A percentile compares a stretch with the other conserved stretches of the same genome.
phyloP scores from a whole-genome alignment of 108 stramenopile genomes.

The Skeletonema menzelii region DNA sequence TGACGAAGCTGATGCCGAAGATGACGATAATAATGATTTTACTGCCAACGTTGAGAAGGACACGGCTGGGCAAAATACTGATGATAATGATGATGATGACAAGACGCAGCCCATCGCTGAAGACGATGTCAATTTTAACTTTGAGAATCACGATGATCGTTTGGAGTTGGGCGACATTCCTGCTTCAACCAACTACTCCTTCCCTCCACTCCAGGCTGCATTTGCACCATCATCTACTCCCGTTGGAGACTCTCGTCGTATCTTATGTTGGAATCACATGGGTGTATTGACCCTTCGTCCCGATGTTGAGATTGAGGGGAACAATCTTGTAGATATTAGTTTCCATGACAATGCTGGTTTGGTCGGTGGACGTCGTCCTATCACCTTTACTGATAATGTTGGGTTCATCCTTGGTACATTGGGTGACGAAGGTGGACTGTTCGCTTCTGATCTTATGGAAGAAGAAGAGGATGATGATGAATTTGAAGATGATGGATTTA shows the following conservation, averaged over 20 bases:
- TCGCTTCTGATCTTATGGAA: constrained; percentile 72
- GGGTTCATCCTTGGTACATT: constrained; percentile 79
- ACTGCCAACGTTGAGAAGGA: constrained; percentile 1
- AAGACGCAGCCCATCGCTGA: constrained; percentile 3
- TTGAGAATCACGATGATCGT: constrained; percentile 32
- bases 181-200: background rate
- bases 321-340: constrained; percentile 65
- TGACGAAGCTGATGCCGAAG: constrained; percentile 57
- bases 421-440: constrained; percentile 80
- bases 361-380: constrained; percentile 42
- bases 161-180: constrained; percentile 6
- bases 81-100: constrained; percentile 18
- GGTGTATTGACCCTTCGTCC: constrained; percentile 62
- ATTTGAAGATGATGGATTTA: constrained; percentile 42
- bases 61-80: constrained; percentile 6
- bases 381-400: constrained; percentile 75
- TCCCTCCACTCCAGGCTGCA: constrained; percentile 65
- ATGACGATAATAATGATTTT: constrained; percentile 40
- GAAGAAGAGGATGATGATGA: constrained; percentile 69
- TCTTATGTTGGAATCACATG: constrained; percentile 88
- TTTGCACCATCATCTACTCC: constrained; percentile 83
- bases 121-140: constrained; percentile 30
- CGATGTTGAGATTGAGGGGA: constrained; percentile 38
- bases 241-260: constrained; percentile 64
- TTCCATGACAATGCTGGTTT: constrained; percentile 71